Base-by-base conservation (phyloP, 768 basidiomycete species). In the Pleurotus platypus region DNA sequence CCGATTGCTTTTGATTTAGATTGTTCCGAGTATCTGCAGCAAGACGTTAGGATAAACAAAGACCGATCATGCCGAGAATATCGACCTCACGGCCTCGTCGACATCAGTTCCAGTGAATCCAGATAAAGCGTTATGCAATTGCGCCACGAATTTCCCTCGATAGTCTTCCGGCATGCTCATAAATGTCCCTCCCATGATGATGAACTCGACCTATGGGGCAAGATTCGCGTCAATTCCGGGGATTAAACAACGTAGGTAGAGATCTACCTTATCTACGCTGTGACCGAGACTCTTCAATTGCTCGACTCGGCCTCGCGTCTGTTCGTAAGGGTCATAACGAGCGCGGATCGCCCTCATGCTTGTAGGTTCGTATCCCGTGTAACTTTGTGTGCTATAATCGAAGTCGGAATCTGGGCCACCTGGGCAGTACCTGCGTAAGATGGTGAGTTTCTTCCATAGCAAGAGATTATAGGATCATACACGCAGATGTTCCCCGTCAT, bases 401-500 rank as follows among this genome's bases (percentile, higher is more conserved):
- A 99, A 99, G 72, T 99, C 97, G 1, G 97, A 98, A 71, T 99
- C 97, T 3, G 97, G 97, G 15, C 97, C 97, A 57, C 97, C 97
- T 4, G 97, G 97, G 68, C 97, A 99, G 70, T 98, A 98, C 38
- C 93, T 94, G 60, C 2, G 24, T 27, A 40, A 35, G 30, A 35
- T 35, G 3, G 11, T 35, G 30, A 35, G 30, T 9, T 9, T 35
- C 30, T 40, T 42, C 20, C 39, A 1, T 27, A 46, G 7, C 38
- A 39, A 37, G 57, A 55, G 9, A 30, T 27, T 24, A 43, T 40
- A 6, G 24, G 37, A 22, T 75, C 89, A 61, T 71, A 96, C 88
- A 99, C 97, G 74, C 97, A 99, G 57, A 99, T 98, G 66, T 99
- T 99, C 26, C 97, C 97, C 0, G 97, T 99, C 93, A 99, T 97